A percentile compares a stretch with the other conserved stretches of the same genome.
phyloP scores from a whole-genome alignment of 2,329 filamentous ascomycete species.

The Calonectria henricotiae region DNA sequence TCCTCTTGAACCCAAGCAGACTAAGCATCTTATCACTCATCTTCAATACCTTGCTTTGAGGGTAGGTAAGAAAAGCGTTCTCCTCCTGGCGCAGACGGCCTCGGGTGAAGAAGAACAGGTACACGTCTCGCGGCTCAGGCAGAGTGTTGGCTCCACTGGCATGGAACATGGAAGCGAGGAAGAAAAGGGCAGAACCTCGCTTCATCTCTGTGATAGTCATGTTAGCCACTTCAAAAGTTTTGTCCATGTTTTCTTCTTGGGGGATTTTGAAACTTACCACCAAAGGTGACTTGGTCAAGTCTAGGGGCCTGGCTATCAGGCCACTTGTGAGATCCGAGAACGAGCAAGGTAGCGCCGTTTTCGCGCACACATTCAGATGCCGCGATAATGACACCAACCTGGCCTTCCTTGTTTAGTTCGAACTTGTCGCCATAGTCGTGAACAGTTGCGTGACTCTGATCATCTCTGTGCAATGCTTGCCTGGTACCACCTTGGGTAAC shows the following conservation, averaged over 20 bases:
- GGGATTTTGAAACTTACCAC: not conserved
- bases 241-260: not conserved
- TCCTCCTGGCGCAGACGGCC: constrained; percentile 1
- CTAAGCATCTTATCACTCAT: not conserved
- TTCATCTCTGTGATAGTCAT: not conserved
- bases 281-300: not conserved
- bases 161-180: not conserved
- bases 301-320: not conserved
- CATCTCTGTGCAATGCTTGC: constrained; percentile 1
- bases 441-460: not conserved
- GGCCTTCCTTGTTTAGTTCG: not conserved
- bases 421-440: not conserved
- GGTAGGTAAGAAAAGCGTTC: not conserved
- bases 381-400: not conserved
- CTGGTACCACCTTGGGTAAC: not conserved
- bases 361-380: not conserved
- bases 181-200: not conserved
- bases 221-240: not conserved
- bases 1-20: not conserved
- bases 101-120: not conserved
- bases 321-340: not conserved
- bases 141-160: not conserved
- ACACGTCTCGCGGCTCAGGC: not conserved
- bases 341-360: not conserved
- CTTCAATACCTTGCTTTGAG: not conserved